Evolutionary conservation across 1,284 basidiomycete species (phyloP), one percentile per base, ranked within the genome.

Genomic region (Xerocomus nothofagi): DNA sequence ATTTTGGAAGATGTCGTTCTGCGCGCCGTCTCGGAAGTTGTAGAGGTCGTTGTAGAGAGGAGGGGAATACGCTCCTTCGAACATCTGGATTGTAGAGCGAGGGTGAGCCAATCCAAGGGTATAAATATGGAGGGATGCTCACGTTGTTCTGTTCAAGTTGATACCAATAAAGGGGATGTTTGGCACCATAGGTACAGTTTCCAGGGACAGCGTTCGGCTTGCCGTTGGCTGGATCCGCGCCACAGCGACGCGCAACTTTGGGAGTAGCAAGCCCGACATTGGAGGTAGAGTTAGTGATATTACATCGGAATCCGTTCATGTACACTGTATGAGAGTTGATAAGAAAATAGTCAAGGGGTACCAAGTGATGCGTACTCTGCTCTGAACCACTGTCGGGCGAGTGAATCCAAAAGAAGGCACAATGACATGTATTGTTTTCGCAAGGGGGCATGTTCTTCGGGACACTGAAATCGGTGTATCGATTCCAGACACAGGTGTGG

Each of bases 351-450:
- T n/a, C 10, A 26, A 45, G 31, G 26, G 12, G n/a, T 27, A 26
- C 27, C 4, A 44, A 33, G 17, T 0, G 18, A 39, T 6, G 55
- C 74, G 12, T 38, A 79, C 77, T 78, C 57, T 80, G 76, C 58
- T 75, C 71, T 12, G 69, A 55, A 32, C 77, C 77, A 29, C 71
- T 72, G 50, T 78, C 70, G 7, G 68, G 57, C 1, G 73, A 73
- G 62, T 87, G 85, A 23, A 86, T 79, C 88, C 88, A 91, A 63
- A 82, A 82, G 73, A 80, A 91, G 6, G 81, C 77, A 65, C 88
- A 89, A 20, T 73, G 77, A 62, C 88, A 90, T 29, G 79, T 80
- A 11, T 76, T 80, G 1, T 76, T 62, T 0, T 85, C 82, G 61
- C 88, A 90, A 17, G 79, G 71, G 0, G 88, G 88, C 77, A 90